phyloP scores from a whole-genome alignment of 2,329 filamentous ascomycete species.

The Colletotrichum eleusines region DNA sequence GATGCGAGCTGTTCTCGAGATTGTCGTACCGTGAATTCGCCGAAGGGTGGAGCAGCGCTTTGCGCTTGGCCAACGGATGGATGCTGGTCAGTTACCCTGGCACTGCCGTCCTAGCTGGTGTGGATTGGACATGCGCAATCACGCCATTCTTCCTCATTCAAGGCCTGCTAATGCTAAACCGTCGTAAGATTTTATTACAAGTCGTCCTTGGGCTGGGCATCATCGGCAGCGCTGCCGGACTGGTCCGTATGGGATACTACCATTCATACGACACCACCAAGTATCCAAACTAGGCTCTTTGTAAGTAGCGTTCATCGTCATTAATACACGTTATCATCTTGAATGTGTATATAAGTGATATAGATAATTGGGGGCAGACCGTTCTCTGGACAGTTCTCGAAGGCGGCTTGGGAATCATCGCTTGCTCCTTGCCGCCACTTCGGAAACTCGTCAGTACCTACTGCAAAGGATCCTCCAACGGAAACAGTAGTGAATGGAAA shows the following conservation, averaged over 20 bases:
- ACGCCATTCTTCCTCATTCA: slow-evolving; percentile 48
- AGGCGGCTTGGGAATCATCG: neutral
- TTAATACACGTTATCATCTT: too few relatives aligned
- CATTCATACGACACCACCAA: slow-evolving; percentile 24
- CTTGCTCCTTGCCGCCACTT: slow-evolving; percentile 1
- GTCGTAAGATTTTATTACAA: slow-evolving; percentile 40
- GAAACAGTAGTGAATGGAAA: too few relatives aligned
- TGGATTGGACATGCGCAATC: slow-evolving; percentile 47
- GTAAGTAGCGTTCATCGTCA: neutral
- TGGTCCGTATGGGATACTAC: slow-evolving; percentile 35
- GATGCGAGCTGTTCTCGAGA: too few relatives aligned
- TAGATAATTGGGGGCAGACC: neutral
- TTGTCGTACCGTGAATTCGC: too few relatives aligned
- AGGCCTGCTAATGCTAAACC: slow-evolving; percentile 45
- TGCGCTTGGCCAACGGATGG: neutral
- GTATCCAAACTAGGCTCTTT: slow-evolving; percentile 28
- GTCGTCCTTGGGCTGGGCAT: slow-evolving; percentile 8
- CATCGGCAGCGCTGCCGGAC: slow-evolving; percentile 33
- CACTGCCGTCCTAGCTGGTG: slow-evolving; percentile 42
- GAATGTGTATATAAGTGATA: too few relatives aligned
- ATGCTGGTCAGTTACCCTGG: slow-evolving; percentile 36
- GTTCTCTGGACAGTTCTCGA: neutral
- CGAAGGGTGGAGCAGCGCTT: too few relatives aligned
- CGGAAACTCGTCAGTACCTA: neutral
- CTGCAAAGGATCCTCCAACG: too few relatives aligned